These are phyloP conservation scores for Phytophthora kernoviae DNA, from an alignment of 352 stramenopile species.

Conservation along the genomic window DNA sequence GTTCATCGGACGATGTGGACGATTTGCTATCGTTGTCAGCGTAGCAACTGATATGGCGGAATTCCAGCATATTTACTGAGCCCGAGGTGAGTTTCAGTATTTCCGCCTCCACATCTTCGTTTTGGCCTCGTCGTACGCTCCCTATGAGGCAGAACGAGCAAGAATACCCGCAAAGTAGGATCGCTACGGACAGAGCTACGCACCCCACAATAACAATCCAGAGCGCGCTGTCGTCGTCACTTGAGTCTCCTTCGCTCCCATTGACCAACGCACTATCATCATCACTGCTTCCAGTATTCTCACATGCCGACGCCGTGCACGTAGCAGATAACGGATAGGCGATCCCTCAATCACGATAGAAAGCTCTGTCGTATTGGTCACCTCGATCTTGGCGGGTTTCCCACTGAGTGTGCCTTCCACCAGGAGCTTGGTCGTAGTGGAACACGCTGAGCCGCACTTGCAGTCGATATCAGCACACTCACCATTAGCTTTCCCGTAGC, in stretches of 20 bases:
- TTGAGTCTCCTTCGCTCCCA: conserved; percentile 13
- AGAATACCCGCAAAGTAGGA: conserved; percentile 23
- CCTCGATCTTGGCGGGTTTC: conserved; percentile 59
- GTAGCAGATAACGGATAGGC: conserved; percentile 67
- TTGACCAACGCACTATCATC: conserved; percentile 20
- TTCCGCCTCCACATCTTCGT: conserved; percentile 41
- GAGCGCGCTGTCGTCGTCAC: conserved; percentile 4
- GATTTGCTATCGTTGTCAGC: conserved; percentile 12
- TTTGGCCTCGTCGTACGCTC: conserved; percentile 13
- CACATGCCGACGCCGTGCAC: conserved; percentile 67
- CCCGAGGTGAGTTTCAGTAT: conserved; percentile 50
- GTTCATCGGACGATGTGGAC: conserved; percentile 3
- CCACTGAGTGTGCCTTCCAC: conserved; percentile 69
- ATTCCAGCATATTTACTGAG: conserved; percentile 56
- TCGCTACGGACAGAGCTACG: conserved; percentile 11
- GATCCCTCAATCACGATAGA: conserved; percentile 71
- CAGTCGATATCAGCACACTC: conserved; percentile 57
- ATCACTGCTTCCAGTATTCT: conserved; percentile 25
- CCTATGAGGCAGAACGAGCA: conserved; percentile 25
- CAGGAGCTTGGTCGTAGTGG: conserved; percentile 53
- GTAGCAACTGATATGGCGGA: conserved; percentile 61
- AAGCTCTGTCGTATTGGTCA: conserved; percentile 42
- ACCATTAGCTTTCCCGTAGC: conserved; percentile 40
- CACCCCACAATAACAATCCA: conserved; percentile 27
- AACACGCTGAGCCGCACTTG: conserved; percentile 63